These are phyloP conservation scores for Tubosaeta brunneosetosa DNA, from an alignment of 768 basidiomycete genomes.

Conservation along the genomic window DNA sequence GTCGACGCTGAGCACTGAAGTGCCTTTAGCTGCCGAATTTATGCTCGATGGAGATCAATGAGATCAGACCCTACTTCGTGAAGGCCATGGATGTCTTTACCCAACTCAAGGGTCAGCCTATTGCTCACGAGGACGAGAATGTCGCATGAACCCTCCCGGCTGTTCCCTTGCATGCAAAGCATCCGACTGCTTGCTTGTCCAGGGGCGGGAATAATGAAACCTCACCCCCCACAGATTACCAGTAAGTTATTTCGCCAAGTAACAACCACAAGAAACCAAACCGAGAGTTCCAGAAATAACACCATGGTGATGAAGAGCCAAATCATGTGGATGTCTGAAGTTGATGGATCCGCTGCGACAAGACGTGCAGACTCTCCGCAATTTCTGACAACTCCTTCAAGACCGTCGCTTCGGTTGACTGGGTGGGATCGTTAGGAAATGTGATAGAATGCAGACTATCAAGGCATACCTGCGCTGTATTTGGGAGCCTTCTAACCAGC, in stretches of 20 bases:
- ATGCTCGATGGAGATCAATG: constrained; percentile 90
- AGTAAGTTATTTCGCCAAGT: constrained; percentile 2
- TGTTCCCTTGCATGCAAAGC: not conserved
- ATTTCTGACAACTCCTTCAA: constrained; percentile 59
- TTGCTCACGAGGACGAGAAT: constrained; percentile 3
- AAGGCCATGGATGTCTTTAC: constrained; percentile 73
- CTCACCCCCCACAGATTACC: not conserved
- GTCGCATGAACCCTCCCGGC: not conserved
- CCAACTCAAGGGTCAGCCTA: constrained; percentile 40
- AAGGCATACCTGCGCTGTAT: constrained; percentile 59
- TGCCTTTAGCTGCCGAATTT: constrained; percentile 68
- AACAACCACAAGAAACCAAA: not conserved
- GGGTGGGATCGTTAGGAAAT: constrained; percentile 2
- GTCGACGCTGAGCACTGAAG: not conserved
- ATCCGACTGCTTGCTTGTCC: too few relatives aligned
- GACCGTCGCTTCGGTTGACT: constrained; percentile 71
- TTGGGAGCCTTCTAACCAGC: constrained; percentile 66
- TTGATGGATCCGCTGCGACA: constrained; percentile 35
- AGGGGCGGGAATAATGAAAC: too few relatives aligned
- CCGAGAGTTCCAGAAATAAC: not conserved
- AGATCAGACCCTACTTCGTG: constrained; percentile 85
- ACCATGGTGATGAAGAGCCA: not conserved
- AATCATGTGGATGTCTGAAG: constrained; percentile 14
- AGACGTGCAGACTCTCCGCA: constrained; percentile 37
- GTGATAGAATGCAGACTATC: constrained; percentile 2